Percentiles rank a stretch among this genome's conserved stretches.
Conservation (phyloP, 768 basidiomycete species). For the Boletellus ananas region DNA sequence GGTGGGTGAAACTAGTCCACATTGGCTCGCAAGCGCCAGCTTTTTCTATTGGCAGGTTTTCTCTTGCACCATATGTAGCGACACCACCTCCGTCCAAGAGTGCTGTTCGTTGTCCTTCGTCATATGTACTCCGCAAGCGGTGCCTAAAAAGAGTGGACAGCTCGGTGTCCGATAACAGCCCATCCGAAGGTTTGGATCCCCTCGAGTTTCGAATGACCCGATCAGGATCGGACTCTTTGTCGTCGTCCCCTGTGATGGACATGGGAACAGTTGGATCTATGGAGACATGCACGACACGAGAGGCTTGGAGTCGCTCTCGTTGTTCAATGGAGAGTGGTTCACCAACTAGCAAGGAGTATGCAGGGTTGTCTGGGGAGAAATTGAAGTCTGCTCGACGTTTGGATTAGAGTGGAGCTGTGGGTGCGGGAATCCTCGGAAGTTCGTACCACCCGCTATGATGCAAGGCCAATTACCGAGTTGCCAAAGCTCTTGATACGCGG, state of each 20-base stretch:
- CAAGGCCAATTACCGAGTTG: slow-evolving; percentile 63
- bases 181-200: slow-evolving; percentile 53
- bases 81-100: slow-evolving; percentile 14
- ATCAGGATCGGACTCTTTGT: slow-evolving; percentile 53
- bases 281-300: slow-evolving; percentile 69
- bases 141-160: slow-evolving; percentile 42
- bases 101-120: slow-evolving; percentile 40
- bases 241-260: slow-evolving; percentile 37
- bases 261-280: slow-evolving; percentile 56
- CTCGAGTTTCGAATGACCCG: slow-evolving; percentile 73
- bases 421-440: neutral
- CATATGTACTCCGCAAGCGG: slow-evolving; percentile 65
- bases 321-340: slow-evolving; percentile 56
- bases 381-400: slow-evolving; percentile 70
- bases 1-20: slow-evolving; percentile 87
- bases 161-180: slow-evolving; percentile 59
- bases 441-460: slow-evolving; percentile 76
- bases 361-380: slow-evolving; percentile 75
- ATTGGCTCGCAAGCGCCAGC: slow-evolving; percentile 69
- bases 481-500: slow-evolving; percentile 48
- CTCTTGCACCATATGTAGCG: slow-evolving; percentile 52
- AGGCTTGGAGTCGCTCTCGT: slow-evolving; percentile 47
- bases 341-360: slow-evolving; percentile 73
- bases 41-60: slow-evolving; percentile 35
- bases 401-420: neutral